Base-by-base conservation (phyloP, 1,284 basidiomycete genomes). In the Cystobasidiaceae sp. region DNA sequence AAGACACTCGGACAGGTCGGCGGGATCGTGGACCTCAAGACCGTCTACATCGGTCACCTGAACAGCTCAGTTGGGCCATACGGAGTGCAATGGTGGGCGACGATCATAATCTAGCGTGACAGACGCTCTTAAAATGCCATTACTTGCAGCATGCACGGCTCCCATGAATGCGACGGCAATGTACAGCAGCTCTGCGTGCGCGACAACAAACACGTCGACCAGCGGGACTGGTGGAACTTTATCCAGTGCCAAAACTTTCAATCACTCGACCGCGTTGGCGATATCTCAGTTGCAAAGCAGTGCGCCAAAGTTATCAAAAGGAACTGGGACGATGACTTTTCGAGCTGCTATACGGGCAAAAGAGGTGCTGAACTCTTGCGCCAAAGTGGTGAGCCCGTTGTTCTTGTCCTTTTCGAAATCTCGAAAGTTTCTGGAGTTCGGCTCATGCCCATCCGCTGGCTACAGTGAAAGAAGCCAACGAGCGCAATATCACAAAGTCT, bases 101-200 rank as follows among this genome's bases (percentile, higher is more conserved):
- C n/a, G n/a, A n/a, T 32, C 34, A 32, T 32, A 65, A 23, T 43
- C 60, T 54, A 33, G 28, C n/a, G 25, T 60, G 13, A 23, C 33
- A 52, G 30, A 49, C 41, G 25, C 32, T 13, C 19, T 54, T 9
- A 34, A 23, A 21, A 34, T 19, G 8, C 43, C 21, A 4, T 48
- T 34, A 17, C 19, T n/a, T n/a, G 13, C 46, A 61, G 71, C 55
- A 71, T 68, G 59, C 71, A 73, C 34, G 71, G 71, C 34, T 37
- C 55, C 27, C 23, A 33, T 25, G 71, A 73, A 44, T 71, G 71
- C 45, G 21, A 55, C 23, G 71, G 69, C 25, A 71, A 73, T 34
- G 62, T 71, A 9, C 71, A 73, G 49, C 71, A 73, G 54, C 67
- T 73, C 17, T 73, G 71, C 32, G 67, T 55, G n/a, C 60, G 56